Evolutionary conservation across 2,329 filamentous ascomycete genomes (phyloP), one percentile per base, ranked within the genome.

Genomic region (Alternaria dauci): DNA sequence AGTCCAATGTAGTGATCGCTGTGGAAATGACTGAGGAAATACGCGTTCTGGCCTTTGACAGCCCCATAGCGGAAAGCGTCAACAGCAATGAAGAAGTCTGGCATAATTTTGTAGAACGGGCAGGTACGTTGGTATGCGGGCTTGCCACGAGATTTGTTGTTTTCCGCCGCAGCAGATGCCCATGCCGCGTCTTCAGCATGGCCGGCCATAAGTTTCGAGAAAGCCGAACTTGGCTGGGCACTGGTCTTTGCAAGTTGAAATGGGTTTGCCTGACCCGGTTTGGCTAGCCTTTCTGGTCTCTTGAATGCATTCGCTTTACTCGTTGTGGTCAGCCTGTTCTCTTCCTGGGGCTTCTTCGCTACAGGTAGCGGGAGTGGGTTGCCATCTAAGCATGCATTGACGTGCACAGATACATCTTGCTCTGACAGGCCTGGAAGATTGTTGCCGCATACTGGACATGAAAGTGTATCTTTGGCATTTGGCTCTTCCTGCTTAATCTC

Each of bases 31-130:
- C 94, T 97, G 11, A 99, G 85, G 69, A 99, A 99, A 76, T 99
- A 99, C 1, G 94, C 95, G 55, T 91, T 90, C 76, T 94, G 97
- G 0, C 93, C 94, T 74, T 96, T 86, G 0, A 99, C 92, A 4
- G 94, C 93, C 2, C 95, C 95, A 73, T 98, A 99, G 20, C 94
- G 89, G 73, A 99, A 97, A 0, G 95, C 95, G 78, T 99, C 95
- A 0, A 99, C 95, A 59, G 93, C 96, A 54, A 98, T 96, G 65
- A 86, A 92, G 71, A 97, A 91, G 0, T 93, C 93, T 0, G 94
- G 94, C 81, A 99, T 89, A 65, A 98, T 97, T 79, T 99, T 99
- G 83, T 99, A 99, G 72, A 99, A 99, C 0, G 95, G 95, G 73
- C 95, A 99, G 0, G 93, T 97, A 50, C 95, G 88, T 72, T 94